A percentile compares a stretch with the other conserved stretches of the same genome.
phyloP scores from a whole-genome alignment of 1,284 basidiomycete genomes.

The Naganishia albida region DNA sequence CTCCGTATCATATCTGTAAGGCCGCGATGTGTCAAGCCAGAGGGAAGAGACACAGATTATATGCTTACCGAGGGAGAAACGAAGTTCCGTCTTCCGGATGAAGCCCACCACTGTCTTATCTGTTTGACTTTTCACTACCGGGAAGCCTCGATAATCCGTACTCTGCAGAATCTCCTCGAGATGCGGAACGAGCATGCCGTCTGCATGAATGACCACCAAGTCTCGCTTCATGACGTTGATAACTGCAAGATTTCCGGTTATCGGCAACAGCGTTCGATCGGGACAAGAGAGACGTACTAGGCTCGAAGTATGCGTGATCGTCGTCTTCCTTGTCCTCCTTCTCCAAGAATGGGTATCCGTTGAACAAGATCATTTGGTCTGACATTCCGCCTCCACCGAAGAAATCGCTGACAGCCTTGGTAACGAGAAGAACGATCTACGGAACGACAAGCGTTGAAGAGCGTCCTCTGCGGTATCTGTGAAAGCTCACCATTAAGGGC shows the following conservation, averaged over 20 bases:
- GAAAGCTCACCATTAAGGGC: slow-evolving; percentile 82
- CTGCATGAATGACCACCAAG: slow-evolving; percentile 69
- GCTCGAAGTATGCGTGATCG: slow-evolving; percentile 84
- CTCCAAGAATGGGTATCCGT: slow-evolving; percentile 89
- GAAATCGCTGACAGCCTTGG: slow-evolving; percentile 96
- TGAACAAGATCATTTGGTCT: slow-evolving; percentile 95
- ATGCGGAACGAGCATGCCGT: slow-evolving; percentile 63
- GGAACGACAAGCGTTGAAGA: not conserved
- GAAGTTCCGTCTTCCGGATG: slow-evolving; percentile 80
- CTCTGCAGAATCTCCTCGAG: slow-evolving; percentile 66
- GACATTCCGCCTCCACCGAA: slow-evolving; percentile 91
- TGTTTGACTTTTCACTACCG: slow-evolving; percentile 65
- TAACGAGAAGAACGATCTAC: slow-evolving; percentile 91
- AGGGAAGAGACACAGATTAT: slow-evolving; percentile 3
- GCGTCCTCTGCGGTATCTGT: not conserved
- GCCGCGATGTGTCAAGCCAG: no score
- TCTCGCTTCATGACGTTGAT: slow-evolving; percentile 84
- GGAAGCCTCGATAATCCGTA: slow-evolving; percentile 85
- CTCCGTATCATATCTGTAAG: slow-evolving; percentile 63
- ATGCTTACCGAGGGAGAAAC: slow-evolving; percentile 76
- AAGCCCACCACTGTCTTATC: slow-evolving; percentile 76
- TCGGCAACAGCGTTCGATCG: not conserved
- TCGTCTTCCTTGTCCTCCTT: slow-evolving; percentile 88
- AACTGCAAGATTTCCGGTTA: slow-evolving; percentile 59
- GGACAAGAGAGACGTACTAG: slow-evolving; percentile 60